These are phyloP conservation scores for Suillus sp. DNA, from an alignment of 768 basidiomycete genomes.

Conservation along the genomic window DNA sequence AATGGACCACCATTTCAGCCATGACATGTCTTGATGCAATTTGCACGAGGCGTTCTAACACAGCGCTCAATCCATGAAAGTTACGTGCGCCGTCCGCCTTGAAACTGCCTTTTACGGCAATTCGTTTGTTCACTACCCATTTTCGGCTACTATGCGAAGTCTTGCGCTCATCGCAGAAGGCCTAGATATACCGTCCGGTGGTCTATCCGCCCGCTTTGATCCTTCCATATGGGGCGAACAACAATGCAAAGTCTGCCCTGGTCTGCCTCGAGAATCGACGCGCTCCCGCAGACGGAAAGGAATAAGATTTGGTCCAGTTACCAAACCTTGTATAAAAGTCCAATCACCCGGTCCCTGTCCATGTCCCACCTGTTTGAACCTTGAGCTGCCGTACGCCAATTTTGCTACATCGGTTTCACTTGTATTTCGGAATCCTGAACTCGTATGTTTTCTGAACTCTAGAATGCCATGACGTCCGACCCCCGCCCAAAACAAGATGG, in stretches of 20 bases:
- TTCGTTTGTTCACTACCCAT: constrained; percentile 39
- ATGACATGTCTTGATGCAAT: constrained; percentile 26
- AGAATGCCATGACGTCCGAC: constrained; percentile 41
- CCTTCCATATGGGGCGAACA: constrained; percentile 33
- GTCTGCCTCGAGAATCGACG: constrained; percentile 21
- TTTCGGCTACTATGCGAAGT: constrained; percentile 32
- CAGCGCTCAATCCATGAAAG: constrained; percentile 19
- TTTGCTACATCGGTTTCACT: constrained; percentile 31
- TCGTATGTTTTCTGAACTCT: constrained; percentile 29
- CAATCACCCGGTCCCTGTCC: constrained; percentile 33
- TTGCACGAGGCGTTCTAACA: constrained; percentile 31
- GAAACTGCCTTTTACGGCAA: constrained; percentile 40
- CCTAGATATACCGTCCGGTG: constrained; percentile 32
- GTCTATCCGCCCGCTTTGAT: constrained; percentile 33
- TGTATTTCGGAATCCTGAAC: constrained; percentile 26
- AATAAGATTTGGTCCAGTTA: constrained; percentile 33
- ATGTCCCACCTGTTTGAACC: constrained; percentile 34
- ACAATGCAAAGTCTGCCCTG: constrained; percentile 32
- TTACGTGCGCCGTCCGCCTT: constrained; percentile 39
- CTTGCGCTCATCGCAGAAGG: constrained; percentile 36
- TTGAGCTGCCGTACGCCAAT: constrained; percentile 41
- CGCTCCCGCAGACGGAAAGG: constrained; percentile 26
- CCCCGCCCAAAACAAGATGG: constrained; percentile 37
- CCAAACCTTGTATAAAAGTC: constrained; percentile 40
- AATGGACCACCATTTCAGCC: constrained; percentile 15